Percentiles rank a stretch among this genome's conserved stretches.
Evolutionary conservation across 352 stramenopile species (phyloP).

Genomic region (Globisporangium nagaii): DNA sequence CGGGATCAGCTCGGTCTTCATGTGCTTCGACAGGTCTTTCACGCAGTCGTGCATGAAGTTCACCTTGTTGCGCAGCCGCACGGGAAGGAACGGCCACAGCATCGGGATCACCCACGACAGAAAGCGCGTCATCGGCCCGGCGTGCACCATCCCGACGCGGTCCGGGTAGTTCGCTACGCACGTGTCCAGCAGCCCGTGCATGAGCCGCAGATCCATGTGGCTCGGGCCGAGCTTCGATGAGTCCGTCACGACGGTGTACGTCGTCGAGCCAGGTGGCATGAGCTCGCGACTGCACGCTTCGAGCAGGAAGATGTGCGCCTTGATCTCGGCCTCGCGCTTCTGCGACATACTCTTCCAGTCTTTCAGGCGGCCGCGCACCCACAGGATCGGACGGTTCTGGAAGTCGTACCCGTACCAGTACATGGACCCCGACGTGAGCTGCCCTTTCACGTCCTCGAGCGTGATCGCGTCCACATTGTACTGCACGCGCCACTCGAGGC

Average conservation of each 20-base stretch:
- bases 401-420: slow-evolving; percentile 76
- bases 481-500: slow-evolving; percentile 38
- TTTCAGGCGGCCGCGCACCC: slow-evolving; percentile 56
- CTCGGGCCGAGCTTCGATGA: slow-evolving; percentile 34
- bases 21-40: slow-evolving; percentile 50
- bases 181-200: slow-evolving; percentile 53
- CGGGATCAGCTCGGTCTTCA: slow-evolving; percentile 49
- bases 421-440: slow-evolving; percentile 48
- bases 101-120: slow-evolving; percentile 42
- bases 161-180: slow-evolving; percentile 66
- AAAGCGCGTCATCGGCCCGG: slow-evolving; percentile 50
- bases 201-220: slow-evolving; percentile 55
- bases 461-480: slow-evolving; percentile 37
- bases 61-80: slow-evolving; percentile 46
- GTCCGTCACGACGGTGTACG: slow-evolving; percentile 61
- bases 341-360: slow-evolving; percentile 48
- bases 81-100: slow-evolving; percentile 55
- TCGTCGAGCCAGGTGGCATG: slow-evolving; percentile 51
- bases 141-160: slow-evolving; percentile 54
- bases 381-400: slow-evolving; percentile 58
- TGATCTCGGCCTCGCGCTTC: slow-evolving; percentile 45
- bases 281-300: slow-evolving; percentile 45
- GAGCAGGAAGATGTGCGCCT: slow-evolving; percentile 53
- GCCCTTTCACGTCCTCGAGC: slow-evolving; percentile 31
- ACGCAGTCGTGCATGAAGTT: slow-evolving; percentile 55